Base-by-base conservation (phyloP, 2,329 filamentous ascomycete species). In the Ophiostoma australiae region DNA sequence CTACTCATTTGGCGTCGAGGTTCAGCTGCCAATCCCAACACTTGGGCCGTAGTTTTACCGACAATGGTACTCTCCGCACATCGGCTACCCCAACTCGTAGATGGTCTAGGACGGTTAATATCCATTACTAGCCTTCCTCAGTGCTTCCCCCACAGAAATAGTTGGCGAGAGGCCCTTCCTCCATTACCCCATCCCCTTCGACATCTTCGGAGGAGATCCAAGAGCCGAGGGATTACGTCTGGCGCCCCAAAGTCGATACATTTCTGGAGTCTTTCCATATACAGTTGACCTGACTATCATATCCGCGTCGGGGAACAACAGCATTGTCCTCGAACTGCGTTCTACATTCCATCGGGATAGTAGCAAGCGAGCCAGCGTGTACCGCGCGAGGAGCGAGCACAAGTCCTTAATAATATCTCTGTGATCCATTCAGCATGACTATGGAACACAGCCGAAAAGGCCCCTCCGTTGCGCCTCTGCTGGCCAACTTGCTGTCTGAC, bases 401-500 rank as follows among this genome's bases (percentile, higher is more conserved):
- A 8, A 63, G 33, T 15, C 6, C 13, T 15, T 20, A 3, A n/a
- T 15, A 7, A 48, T 6, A 48, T 7, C 20, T n/a, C 13, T 8
- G 7, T 20, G 3, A 48, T 48, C 17, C 17, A 15, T 44, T 11
- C 20, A 33, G 11, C 27, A 65, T 65, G 61, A n/a, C 61, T 37
- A 35, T 37, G 61, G 61, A 39, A 8, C 61, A 65, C n/a, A 7
- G 17, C 33, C 61, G 61, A 7, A 65, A 39, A 37, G 61, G 61
- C 61, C 61, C 61, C 15, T 65, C 61, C 33, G 17, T 65, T 3
- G 61, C 33, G 61, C 61, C 61, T 8, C 61, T 65, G 61, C 15
- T 65, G 33, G 61, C 61, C 61, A 65, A 65, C 33, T 31, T 65
- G 31, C 17, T 65, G 15, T 65, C 61, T 6, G 61, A 65, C 10